A percentile compares a stretch with the other conserved stretches of the same genome.
Conservation (phyloP, 2,329 filamentous ascomycete species). For the Scorias spongiosa region DNA sequence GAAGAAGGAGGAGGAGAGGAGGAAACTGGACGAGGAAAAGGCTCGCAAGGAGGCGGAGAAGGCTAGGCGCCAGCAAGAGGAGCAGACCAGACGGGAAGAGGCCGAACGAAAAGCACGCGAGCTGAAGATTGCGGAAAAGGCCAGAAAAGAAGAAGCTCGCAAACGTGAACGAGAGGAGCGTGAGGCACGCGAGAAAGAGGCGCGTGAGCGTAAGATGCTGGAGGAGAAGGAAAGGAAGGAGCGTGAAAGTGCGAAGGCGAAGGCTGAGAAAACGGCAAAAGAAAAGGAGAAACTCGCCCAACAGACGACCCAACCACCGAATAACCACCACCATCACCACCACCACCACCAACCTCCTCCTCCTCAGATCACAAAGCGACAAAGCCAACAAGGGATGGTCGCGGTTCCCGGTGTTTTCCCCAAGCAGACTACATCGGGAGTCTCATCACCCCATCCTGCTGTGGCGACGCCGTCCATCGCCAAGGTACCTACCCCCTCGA, state of each 20-base stretch:
- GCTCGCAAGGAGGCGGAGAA: constrained; percentile 74
- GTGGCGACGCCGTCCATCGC: constrained; percentile 67
- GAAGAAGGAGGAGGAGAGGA: constrained; percentile 82
- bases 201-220: constrained; percentile 49
- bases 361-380: constrained; percentile 35
- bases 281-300: constrained; percentile 26
- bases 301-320: constrained; percentile 19
- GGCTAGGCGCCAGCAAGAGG: constrained; percentile 62
- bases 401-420: constrained; percentile 38
- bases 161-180: constrained; percentile 59
- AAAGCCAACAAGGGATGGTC: constrained; percentile 43
- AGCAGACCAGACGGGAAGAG: constrained; percentile 73
- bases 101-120: constrained; percentile 71
- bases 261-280: constrained; percentile 26
- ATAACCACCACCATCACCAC: too few species aligned
- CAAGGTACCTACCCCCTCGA: constrained; percentile 64
- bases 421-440: constrained; percentile 36
- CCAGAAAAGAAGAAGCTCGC: constrained; percentile 52
- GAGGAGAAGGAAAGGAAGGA: constrained; percentile 44
- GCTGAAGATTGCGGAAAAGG: constrained; percentile 67
- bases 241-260: constrained; percentile 38
- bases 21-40: constrained; percentile 78
- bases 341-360: constrained; percentile 8
- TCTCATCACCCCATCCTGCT: constrained; percentile 65
- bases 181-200: constrained; percentile 56